Evolutionary conservation across 306 rosid genomes (phyloP), one percentile per base, ranked within the genome.

Genomic region (Gastrolobium villosum): DNA sequence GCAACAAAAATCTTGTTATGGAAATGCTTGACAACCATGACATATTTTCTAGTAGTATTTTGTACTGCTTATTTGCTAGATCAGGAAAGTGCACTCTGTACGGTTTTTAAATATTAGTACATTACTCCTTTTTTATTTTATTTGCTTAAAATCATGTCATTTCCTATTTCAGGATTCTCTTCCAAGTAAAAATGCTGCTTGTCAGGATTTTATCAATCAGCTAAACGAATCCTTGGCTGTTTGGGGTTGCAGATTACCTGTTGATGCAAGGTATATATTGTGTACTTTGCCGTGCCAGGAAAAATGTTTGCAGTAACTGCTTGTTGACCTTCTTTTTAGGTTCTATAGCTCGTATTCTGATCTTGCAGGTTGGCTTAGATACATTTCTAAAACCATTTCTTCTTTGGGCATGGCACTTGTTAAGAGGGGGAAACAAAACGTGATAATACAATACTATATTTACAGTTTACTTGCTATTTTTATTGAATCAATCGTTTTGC

Each of bases 221-320:
- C 84, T 95, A 78, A 89, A 92, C 60, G 89, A 79, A 77, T 95
- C 98, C 69, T 81, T 92, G 90, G 90, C 89, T 50, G 92, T 92
- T 81, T 95, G 94, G 97, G 91, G 94, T 78, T 71, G 64, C 84
- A 88, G 88, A 81, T 78, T 95, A 72, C 94, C 95, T 14, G 85
- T 85, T 67, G 98, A 89, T 45, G 88, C 92, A 77, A 92, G 98
- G 99, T 95, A 91, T 63, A 59, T 63, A 68, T 70, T 59, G 6
- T n/a, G 5, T 53, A 78, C 54, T 85, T 70, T 60, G 20, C 43
- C 2, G 4, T 56, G 30, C 53, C 46, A n/a, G 35, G 59, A 76
- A 80, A 59, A 72, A 28, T 73, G 7, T 52, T 57, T 72, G 13
- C 76, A 34, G 13, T 70, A 65, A 73, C 66, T 81, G 34, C 75